These are phyloP conservation scores for Paecilomyces dactylethromorphus DNA, from an alignment of 2,329 filamentous ascomycete species.

Conservation along the genomic window DNA sequence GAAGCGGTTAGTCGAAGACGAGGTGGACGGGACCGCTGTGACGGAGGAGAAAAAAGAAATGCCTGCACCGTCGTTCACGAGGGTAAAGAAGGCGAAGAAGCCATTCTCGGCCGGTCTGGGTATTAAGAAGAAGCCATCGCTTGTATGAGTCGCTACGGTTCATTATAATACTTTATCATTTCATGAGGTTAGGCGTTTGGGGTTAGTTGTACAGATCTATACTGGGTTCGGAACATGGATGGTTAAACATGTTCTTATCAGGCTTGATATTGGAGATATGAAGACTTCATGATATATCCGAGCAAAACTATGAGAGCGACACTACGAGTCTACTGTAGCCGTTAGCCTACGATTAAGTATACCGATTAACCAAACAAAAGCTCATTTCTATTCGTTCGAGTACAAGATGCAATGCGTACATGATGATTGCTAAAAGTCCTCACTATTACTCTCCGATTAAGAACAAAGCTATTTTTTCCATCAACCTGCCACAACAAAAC, in stretches of 20 bases:
- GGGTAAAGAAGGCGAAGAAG: conserved; percentile 81
- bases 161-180: background rate
- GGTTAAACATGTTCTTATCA: too few species aligned
- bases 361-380: too few species aligned
- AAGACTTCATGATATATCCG: too few species aligned
- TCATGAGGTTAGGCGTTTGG: background rate
- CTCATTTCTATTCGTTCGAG: too few species aligned
- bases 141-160: conserved; percentile 26
- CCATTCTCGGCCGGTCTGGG: conserved; percentile 67
- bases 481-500: background rate
- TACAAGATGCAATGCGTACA: too few species aligned
- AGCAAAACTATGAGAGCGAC: too few species aligned
- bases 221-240: too few species aligned
- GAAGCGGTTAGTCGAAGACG: conserved; percentile 47
- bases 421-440: background rate
- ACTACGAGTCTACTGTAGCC: too few species aligned
- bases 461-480: background rate
- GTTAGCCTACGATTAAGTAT: too few species aligned
- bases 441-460: background rate
- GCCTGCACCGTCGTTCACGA: conserved; percentile 61
- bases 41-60: conserved; percentile 25
- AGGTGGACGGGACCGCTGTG: conserved; percentile 24
- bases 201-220: background rate
- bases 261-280: too few species aligned
- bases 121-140: conserved; percentile 75